Conservation (phyloP, 108 stramenopile species). For the Cyclotella distinguenda region DNA sequence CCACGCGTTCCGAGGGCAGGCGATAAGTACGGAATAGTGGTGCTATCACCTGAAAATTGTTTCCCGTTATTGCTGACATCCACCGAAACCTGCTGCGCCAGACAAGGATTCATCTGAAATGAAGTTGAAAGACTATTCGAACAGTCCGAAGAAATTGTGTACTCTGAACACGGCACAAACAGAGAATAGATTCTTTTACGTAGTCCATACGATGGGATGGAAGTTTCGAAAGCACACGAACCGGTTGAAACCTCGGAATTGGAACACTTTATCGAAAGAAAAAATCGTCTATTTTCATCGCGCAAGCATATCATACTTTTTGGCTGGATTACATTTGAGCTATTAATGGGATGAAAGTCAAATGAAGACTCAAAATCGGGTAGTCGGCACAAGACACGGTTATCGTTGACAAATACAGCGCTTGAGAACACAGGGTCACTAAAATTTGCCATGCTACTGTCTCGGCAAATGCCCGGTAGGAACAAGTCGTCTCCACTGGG, state of each 20-base stretch:
- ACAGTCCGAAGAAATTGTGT: conserved; percentile 29
- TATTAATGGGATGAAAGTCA: neutral
- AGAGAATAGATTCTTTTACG: conserved; percentile 42
- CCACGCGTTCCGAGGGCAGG: neutral
- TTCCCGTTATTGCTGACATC: conserved; percentile 70
- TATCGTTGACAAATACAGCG: conserved; percentile 60
- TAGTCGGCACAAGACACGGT: conserved; percentile 55
- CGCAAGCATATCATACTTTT: conserved; percentile 8
- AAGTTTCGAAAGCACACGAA: conserved; percentile 11
- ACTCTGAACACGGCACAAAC: conserved; percentile 40
- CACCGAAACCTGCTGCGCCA: conserved; percentile 50
- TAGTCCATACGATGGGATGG: conserved; percentile 14
- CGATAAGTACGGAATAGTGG: conserved; percentile 25
- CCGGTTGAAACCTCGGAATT: conserved; percentile 8
- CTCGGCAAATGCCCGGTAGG: conserved; percentile 14
- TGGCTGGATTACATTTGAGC: neutral
- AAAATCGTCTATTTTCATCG: conserved; percentile 18
- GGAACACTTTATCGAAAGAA: conserved; percentile 36
- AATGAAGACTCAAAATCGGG: conserved; percentile 10
- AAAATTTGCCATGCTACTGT: neutral
- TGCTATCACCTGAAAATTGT: conserved; percentile 63
- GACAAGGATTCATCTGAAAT: conserved; percentile 72
- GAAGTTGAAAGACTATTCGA: conserved; percentile 26
- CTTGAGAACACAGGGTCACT: conserved; percentile 14
- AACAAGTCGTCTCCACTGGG: conserved; percentile 12